Conservation (phyloP, 345 rosid genomes). For the Cardamine occulta region DNA sequence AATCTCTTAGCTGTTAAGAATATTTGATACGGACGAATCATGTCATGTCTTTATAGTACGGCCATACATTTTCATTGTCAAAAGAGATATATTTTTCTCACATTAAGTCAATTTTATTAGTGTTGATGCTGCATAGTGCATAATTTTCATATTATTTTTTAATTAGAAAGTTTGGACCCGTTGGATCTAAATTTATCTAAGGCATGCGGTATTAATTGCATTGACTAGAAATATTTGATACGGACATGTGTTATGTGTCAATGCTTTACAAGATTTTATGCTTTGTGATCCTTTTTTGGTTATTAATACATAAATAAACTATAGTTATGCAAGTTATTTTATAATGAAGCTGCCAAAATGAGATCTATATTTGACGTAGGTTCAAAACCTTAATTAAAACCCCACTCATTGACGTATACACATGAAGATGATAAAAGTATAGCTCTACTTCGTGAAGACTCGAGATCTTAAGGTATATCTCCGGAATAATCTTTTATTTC, state of each 20-base stretch:
- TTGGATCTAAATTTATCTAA: neutral
- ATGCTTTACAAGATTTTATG: neutral
- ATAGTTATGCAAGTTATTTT: constrained; percentile 4
- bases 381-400: neutral
- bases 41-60: constrained; percentile 36
- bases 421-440: neutral
- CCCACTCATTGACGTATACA: neutral
- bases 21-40: constrained; percentile 34
- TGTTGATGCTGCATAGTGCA: neutral
- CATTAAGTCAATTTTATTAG: neutral
- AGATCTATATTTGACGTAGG: neutral
- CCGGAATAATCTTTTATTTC: neutral
- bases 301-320: neutral
- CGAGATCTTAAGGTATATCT: constrained; percentile 29
- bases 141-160: neutral
- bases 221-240: neutral
- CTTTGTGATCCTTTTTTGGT: neutral
- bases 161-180: neutral
- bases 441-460: constrained; percentile 27
- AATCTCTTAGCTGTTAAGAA: constrained; percentile 31
- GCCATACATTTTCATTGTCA: constrained; percentile 17
- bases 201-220: neutral
- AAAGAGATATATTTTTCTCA: constrained; percentile 4
- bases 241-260: neutral
- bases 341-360: neutral